Evolutionary conservation across 2,329 filamentous ascomycete species (phyloP).

Genomic region (Pseudogymnoascus sp.): DNA sequence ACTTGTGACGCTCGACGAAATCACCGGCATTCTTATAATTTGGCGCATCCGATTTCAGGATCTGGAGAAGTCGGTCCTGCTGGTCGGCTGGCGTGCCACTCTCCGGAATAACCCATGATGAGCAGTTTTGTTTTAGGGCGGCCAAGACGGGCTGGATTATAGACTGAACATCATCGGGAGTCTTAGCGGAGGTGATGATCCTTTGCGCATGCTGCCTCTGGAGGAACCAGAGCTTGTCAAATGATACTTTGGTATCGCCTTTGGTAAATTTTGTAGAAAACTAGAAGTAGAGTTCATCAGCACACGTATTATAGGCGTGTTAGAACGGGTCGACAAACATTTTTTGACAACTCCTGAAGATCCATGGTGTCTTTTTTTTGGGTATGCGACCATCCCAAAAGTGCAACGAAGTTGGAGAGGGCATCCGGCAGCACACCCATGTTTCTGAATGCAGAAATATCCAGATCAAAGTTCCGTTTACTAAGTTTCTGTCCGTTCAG

Average conservation of each 20-base stretch:
- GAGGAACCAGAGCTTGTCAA: slow-evolving; percentile 73
- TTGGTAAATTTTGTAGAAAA: slow-evolving; percentile 71
- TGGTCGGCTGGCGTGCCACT: background rate
- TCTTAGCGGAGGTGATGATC: background rate
- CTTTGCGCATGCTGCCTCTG: slow-evolving; percentile 56
- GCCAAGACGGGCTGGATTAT: background rate
- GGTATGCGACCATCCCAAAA: slow-evolving; percentile 76
- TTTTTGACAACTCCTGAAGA: slow-evolving; percentile 62
- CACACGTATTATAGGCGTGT: slow-evolving; percentile 3
- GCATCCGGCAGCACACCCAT: slow-evolving; percentile 57
- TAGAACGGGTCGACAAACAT: slow-evolving; percentile 42
- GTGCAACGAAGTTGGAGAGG: slow-evolving; percentile 73
- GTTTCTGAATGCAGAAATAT: slow-evolving; percentile 52
- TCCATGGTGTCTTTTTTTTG: slow-evolving; percentile 64
- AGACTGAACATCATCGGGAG: background rate
- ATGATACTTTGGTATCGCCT: slow-evolving; percentile 77
- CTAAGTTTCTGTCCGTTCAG: slow-evolving; percentile 69
- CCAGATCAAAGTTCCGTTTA: slow-evolving; percentile 69
- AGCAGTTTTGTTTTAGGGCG: background rate
- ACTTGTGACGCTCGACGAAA: slow-evolving; percentile 50
- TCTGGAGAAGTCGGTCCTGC: background rate
- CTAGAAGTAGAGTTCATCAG: background rate
- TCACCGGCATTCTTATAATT: slow-evolving; percentile 50
- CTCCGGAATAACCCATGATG: background rate
- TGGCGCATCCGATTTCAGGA: slow-evolving; percentile 40